Evolutionary conservation across 768 basidiomycete species (phyloP).

Genomic region (Hygrocybe punicea): DNA sequence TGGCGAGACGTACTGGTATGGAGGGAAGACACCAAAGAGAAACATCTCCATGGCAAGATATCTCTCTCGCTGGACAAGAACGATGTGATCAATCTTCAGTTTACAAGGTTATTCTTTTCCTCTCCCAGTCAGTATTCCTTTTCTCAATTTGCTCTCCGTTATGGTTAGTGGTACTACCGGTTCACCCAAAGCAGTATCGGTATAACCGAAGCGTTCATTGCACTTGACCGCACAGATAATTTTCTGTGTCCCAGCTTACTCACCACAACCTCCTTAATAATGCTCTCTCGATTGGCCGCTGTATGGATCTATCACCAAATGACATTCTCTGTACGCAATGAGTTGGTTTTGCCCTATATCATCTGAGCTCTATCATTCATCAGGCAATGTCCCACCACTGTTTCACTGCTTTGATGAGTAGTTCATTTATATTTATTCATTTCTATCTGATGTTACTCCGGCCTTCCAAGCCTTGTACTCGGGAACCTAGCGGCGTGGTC

Average conservation of each 20-base stretch:
- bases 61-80: slow-evolving; percentile 46
- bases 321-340: slow-evolving; percentile 63
- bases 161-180: slow-evolving; percentile 81
- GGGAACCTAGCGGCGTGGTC: slow-evolving; percentile 79
- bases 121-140: neutral
- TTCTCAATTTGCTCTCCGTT: neutral
- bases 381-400: slow-evolving; percentile 79
- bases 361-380: neutral
- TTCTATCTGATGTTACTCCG: slow-evolving; percentile 15
- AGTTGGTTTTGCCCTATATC: neutral
- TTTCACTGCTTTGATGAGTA: slow-evolving; percentile 91
- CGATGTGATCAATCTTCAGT: slow-evolving; percentile 80
- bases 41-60: slow-evolving; percentile 42
- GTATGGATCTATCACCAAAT: slow-evolving; percentile 62
- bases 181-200: slow-evolving; percentile 78
- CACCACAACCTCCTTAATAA: slow-evolving; percentile 81
- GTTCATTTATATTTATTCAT: slow-evolving; percentile 10
- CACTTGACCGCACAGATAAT: neutral
- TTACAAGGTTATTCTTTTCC: slow-evolving; percentile 59
- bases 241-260: slow-evolving; percentile 52
- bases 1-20: slow-evolving; percentile 73
- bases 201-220: slow-evolving; percentile 29
- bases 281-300: slow-evolving; percentile 61
- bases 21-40: slow-evolving; percentile 51
- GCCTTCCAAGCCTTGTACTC: slow-evolving; percentile 62